These are phyloP conservation scores for Cenococcum geophilum DNA, from an alignment of 495 filamentous ascomycete genomes.

Conservation along the genomic window DNA sequence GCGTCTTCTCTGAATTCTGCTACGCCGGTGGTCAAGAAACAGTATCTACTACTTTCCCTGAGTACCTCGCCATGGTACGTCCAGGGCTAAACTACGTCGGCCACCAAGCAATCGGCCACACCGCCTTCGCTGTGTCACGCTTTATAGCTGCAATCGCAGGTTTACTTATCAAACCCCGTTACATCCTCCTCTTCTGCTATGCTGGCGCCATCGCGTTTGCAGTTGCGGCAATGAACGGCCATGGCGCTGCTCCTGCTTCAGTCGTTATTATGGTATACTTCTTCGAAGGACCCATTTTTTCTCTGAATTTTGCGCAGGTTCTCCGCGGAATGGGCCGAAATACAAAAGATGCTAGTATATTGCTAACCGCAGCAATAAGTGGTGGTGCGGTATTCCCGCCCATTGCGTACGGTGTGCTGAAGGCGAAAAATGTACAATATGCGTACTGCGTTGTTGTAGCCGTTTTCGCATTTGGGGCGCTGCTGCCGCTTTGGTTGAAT, in stretches of 20 bases:
- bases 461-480: slow-evolving; percentile 48
- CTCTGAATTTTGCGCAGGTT: slow-evolving; percentile 45
- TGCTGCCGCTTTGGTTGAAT: slow-evolving; percentile 59
- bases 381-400: slow-evolving; percentile 55
- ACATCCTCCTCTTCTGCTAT: slow-evolving; percentile 54
- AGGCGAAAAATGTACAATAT: slow-evolving; percentile 40
- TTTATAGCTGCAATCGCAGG: slow-evolving; percentile 54
- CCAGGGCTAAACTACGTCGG: slow-evolving; percentile 38
- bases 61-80: slow-evolving; percentile 39
- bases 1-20: slow-evolving; percentile 55
- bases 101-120: slow-evolving; percentile 51
- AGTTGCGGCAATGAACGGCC: slow-evolving; percentile 49
- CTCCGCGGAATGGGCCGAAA: slow-evolving; percentile 23
- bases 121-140: slow-evolving; percentile 56
- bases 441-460: slow-evolving; percentile 55
- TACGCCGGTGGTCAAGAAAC: slow-evolving; percentile 64
- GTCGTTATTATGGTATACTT: slow-evolving; percentile 54
- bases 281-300: slow-evolving; percentile 55
- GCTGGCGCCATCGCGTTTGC: slow-evolving; percentile 51
- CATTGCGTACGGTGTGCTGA: slow-evolving; percentile 44
- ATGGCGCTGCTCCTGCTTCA: slow-evolving; percentile 43
- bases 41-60: slow-evolving; percentile 43
- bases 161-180: slow-evolving; percentile 55
- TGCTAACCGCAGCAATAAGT: slow-evolving; percentile 51
- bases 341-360: slow-evolving; percentile 52